Evolutionary conservation across 257 asterid genomes (phyloP).

Genomic region (Solanum rostratum): DNA sequence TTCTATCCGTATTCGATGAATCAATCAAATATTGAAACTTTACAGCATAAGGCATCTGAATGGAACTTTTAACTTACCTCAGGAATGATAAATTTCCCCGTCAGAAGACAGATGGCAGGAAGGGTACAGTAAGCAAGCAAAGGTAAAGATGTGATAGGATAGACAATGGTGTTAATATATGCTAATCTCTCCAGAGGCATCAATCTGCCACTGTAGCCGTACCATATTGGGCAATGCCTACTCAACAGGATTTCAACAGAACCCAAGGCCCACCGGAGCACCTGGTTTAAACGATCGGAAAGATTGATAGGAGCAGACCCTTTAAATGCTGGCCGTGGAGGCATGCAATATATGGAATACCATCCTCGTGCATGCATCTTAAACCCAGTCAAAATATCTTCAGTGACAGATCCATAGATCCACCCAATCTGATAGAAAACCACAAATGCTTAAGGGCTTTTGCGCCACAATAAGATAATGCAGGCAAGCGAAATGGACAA

Average conservation of each 20-base stretch:
- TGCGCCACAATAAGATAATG: background rate
- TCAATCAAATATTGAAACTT: background rate
- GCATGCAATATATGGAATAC: constrained; percentile 83
- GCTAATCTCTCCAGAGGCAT: constrained; percentile 70
- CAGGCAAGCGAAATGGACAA: background rate
- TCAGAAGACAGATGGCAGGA: constrained; percentile 83
- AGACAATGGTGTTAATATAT: constrained; percentile 72
- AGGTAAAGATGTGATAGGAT: constrained; percentile 81
- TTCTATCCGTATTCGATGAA: background rate
- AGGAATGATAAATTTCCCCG: constrained; percentile 74
- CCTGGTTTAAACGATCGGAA: constrained; percentile 91
- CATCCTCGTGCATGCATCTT: constrained; percentile 95
- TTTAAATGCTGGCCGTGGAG: constrained; percentile 84
- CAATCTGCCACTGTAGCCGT: constrained; percentile 65
- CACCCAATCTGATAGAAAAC: constrained; percentile 61
- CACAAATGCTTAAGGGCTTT: background rate
- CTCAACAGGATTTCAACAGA: constrained; percentile 82
- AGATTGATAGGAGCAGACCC: constrained; percentile 96
- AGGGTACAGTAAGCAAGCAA: constrained; percentile 77
- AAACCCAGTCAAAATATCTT: constrained; percentile 87
- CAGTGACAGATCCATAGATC: constrained; percentile 93
- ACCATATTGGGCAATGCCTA: constrained; percentile 94
- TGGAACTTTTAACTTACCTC: constrained; percentile 29
- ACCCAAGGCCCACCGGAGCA: constrained; percentile 94
- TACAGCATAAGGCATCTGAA: background rate